A percentile compares a stretch with the other conserved stretches of the same genome.
Conservation (phyloP, 2,329 filamentous ascomycete species). For the Ophiocordyceps australis region DNA sequence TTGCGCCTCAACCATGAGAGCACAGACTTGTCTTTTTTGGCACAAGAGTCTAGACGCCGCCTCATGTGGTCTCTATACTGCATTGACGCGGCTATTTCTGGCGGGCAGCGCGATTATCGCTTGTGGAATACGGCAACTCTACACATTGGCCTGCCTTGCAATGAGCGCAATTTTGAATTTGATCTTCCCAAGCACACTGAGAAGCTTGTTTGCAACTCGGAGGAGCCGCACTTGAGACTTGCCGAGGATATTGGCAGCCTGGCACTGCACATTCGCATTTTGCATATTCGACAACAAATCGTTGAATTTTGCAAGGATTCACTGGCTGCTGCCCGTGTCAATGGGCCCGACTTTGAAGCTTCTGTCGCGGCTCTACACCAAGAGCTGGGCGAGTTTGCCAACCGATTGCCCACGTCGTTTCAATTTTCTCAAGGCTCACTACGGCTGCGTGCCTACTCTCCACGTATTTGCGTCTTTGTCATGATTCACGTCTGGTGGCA, state of each 20-base stretch:
- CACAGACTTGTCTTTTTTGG: conserved; percentile 18
- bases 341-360: conserved; percentile 21
- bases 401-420: conserved; percentile 33
- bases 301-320: conserved; percentile 31
- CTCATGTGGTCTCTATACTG: conserved; percentile 26
- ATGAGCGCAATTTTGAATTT: conserved; percentile 32
- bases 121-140: conserved; percentile 22
- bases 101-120: conserved; percentile 24
- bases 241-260: conserved; percentile 36
- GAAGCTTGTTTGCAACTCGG: conserved; percentile 24
- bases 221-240: conserved; percentile 21
- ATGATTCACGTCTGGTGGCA: conserved; percentile 44
- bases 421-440: conserved; percentile 38
- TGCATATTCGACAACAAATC: conserved; percentile 34
- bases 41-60: conserved; percentile 21
- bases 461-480: conserved; percentile 35
- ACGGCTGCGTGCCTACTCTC: conserved; percentile 35
- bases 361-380: conserved; percentile 26
- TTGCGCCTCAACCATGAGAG: conserved; percentile 23
- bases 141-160: conserved; percentile 21
- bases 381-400: conserved; percentile 32
- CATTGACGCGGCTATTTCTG: conserved; percentile 21
- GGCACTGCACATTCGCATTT: conserved; percentile 35
- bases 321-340: conserved; percentile 16
- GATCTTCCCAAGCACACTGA: conserved; percentile 37